Evolutionary conservation across 352 stramenopile species (phyloP), one percentile per base, ranked within the genome.

Genomic region (Phytophthora hibernalis): DNA sequence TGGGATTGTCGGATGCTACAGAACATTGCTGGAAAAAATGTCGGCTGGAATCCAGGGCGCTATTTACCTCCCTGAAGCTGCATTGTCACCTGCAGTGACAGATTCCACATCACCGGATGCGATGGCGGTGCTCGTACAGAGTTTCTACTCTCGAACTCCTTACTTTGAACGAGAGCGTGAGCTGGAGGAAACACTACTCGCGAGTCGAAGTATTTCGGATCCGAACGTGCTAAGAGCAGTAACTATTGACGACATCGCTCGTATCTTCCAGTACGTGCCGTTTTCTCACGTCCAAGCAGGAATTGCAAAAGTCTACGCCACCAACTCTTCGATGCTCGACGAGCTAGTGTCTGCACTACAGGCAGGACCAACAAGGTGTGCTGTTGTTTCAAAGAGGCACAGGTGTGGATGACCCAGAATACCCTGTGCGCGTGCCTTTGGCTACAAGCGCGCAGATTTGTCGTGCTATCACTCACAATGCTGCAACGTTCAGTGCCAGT

Each of bases 1-100:
- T 13, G 87, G 87, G 0, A 86, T 95, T 26, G 76, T 95, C 13
- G 83, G 83, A 1, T 91, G 79, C 53, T 95, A 93, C 54, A 68
- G 31, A 20, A 80, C 78, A 8, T 50, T 95, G 55, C 70, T 95
- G 21, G 72, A 91, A 31, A 93, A 95, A 53, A 61, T 95, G 43
- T 78, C 80, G 0, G 33, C 72, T 0, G 83, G 85, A 2, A 75
- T 95, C 3, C 61, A 83, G 38, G 82, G 75, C 9, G 80, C 82
- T 0, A 82, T 93, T 44, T 95, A 91, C 51, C 49, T 84, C 3
- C 72, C 79, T 12, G 33, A 73, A 21, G 26, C 18, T 2, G 37
- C 54, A 30, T 22, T 43, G 12, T 1, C 61, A 28, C 30, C 33
- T n/a, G 33, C 50, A 8, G 12, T 22, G 15, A 20, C 22, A 37